A percentile compares a stretch with the other conserved stretches of the same genome.
These are phyloP conservation scores for Carex parvula DNA, from an alignment of 176 grass and related monocot species.

Conservation along the genomic window DNA sequence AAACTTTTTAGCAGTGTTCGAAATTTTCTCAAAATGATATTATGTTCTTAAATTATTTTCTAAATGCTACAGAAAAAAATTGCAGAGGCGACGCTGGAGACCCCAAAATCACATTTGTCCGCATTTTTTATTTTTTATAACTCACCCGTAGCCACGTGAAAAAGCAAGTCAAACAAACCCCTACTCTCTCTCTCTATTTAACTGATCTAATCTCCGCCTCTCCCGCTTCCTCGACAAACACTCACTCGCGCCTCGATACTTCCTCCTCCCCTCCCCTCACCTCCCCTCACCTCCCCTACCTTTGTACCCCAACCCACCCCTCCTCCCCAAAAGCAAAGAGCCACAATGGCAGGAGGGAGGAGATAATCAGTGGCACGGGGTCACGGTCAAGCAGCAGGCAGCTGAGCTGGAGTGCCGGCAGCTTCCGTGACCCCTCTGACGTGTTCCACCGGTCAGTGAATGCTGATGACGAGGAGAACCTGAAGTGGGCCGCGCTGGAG, in stretches of 20 bases:
- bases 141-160: no score
- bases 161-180: not conserved
- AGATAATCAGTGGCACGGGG: not conserved
- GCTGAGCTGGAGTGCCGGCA: constrained; percentile 10
- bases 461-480: constrained; percentile 67
- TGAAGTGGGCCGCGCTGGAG: constrained; percentile 81
- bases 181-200: not conserved
- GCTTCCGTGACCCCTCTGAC: constrained; percentile 27
- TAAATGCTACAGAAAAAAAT: no score
- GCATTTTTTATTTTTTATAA: no score
- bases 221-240: not conserved
- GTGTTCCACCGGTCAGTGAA: constrained; percentile 32
- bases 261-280: not conserved
- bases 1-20: no score
- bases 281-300: not conserved
- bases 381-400: constrained; percentile 18
- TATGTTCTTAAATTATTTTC: no score
- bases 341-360: constrained; percentile 18
- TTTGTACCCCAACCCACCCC: not conserved
- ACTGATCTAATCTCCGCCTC: not conserved
- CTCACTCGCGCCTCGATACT: not conserved
- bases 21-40: no score
- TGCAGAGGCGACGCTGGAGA: no score
- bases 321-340: not conserved
- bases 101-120: no score